Base-by-base conservation (phyloP, 129 eudicot species). In the Rutidosis leptorrhynchoides region DNA sequence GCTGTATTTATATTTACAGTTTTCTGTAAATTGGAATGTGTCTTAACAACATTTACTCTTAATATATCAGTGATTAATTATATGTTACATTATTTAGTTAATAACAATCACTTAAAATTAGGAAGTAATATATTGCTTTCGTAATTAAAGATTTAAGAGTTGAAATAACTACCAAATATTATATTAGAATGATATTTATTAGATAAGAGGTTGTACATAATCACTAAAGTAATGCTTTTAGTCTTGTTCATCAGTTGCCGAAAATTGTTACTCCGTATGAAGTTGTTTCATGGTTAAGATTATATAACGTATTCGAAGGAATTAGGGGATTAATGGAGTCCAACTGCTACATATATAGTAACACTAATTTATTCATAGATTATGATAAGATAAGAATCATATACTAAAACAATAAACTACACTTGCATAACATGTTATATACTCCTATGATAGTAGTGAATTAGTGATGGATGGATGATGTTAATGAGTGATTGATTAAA, bases 21-120 rank as follows among this genome's bases (percentile, higher is more conserved):
- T 68, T 68, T 56, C 21, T 58, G 26, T 57, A 10, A 21, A 68
- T 14, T 19, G 9, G 63, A 32, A 71, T 46, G 68, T 33, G 40
- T 11, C 42, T n/a, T 33, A 33, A 33, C 42, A 33, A 33, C 42
- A 33, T 33, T 33, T 33, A 8, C 42, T 33, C 11, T 55, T 35
- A 37, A 48, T 26, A 30, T 21, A 7, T 1, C 15, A 43, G 58
- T 12, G 28, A 43, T 71, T n/a, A n/a, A n/a, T n/a, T 12, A 19
- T 59, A 29, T 60, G 11, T 30, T 33, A 33, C 7, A 12, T 33
- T 33, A 3, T 11, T 9, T 23, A 25, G 27, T 52, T n/a, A n/a
- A n/a, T 54, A 35, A 35, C 43, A 9, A 8, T 35, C 8, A 35
- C 14, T 35, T 35, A 35, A 28, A 62, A 24, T 29, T 4, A 11